Evolutionary conservation across 1,284 basidiomycete genomes (phyloP).

Genomic region (Takashimella tepidaria): DNA sequence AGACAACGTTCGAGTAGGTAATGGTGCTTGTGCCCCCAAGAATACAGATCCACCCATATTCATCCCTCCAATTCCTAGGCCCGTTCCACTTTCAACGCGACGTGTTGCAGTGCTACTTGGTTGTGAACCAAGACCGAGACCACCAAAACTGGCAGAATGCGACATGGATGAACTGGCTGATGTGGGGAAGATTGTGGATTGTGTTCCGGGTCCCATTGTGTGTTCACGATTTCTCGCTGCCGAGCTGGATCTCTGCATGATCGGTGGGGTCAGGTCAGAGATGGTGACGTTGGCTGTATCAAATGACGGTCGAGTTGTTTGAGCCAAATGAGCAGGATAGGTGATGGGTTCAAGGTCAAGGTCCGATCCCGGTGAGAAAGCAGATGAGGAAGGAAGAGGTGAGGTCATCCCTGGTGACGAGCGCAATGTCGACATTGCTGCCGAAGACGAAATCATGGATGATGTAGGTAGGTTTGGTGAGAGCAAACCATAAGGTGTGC

Average conservation of each 20-base stretch:
- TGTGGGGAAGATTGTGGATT: no score
- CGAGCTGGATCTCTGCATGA: not conserved
- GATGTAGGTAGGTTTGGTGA: not conserved
- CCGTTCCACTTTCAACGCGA: not conserved
- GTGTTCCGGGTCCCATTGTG: not conserved
- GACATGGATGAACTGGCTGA: not conserved
- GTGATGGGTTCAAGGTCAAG: slow-evolving; percentile 27
- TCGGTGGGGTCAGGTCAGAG: not conserved
- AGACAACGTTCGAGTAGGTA: not conserved
- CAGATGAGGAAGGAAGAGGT: not conserved
- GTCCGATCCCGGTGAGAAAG: not conserved
- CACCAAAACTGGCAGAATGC: not conserved
- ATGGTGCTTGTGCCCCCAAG: not conserved
- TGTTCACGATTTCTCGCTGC: not conserved
- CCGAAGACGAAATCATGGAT: not conserved
- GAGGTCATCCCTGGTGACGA: not conserved
- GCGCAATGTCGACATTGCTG: not conserved
- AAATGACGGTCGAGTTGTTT: slow-evolving; percentile 16
- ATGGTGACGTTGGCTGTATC: not conserved
- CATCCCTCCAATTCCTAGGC: not conserved
- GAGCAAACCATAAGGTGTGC: not conserved
- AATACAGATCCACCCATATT: not conserved
- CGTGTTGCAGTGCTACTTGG: not conserved
- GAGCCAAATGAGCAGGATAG: slow-evolving; percentile 29
- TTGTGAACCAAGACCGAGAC: not conserved